Evolutionary conservation across 768 basidiomycete genomes (phyloP), one percentile per base, ranked within the genome.

Genomic region (Antrodiella citrinella): DNA sequence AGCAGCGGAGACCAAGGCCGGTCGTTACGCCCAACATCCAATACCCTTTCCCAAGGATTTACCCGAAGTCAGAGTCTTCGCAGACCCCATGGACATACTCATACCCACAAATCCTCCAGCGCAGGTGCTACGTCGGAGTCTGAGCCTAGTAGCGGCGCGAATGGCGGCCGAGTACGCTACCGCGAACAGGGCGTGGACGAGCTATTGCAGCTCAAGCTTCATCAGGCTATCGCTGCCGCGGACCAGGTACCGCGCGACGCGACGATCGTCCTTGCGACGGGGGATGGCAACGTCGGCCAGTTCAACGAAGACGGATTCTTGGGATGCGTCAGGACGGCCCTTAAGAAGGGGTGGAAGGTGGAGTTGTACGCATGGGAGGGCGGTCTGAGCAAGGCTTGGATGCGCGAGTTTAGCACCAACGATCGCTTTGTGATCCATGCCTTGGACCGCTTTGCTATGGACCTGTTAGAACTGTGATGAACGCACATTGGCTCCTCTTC

Each of bases 131-230:
- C 60, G 46, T 62, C 66, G 30, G 71, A 65, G 43, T 68, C 66
- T 3, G 66, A 69, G 43, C 57, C 61, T 3, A 39, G 26, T 24
- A 21, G 39, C 22, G 41, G 57, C 53, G 44, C 51, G 46, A 38
- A 51, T 48, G 39, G 47, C 10, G 59, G 61, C 24, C 76, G 79
- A 26, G 66, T 82, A 49, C 77, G 81, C 26, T 91, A 84, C 61
- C 78, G 89, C 50, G 91, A 94, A 61, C 93, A 98, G 67, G 92
- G 91, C 10, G 94, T 98, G 2, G 94, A 98, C 63, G 94, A 98
- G 68, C 74, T 96, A 21, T 69, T 98, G 45, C 93, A 96, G 66
- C 73, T 97, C 51, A 96, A 98, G 64, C 73, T 97, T 24, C 84
- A 93, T 56, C 91, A 94, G 63, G 84, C 85, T 10, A 72, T 97